Base-by-base conservation (phyloP, 73 alveolate species). In the Symbiodinium natans region DNA sequence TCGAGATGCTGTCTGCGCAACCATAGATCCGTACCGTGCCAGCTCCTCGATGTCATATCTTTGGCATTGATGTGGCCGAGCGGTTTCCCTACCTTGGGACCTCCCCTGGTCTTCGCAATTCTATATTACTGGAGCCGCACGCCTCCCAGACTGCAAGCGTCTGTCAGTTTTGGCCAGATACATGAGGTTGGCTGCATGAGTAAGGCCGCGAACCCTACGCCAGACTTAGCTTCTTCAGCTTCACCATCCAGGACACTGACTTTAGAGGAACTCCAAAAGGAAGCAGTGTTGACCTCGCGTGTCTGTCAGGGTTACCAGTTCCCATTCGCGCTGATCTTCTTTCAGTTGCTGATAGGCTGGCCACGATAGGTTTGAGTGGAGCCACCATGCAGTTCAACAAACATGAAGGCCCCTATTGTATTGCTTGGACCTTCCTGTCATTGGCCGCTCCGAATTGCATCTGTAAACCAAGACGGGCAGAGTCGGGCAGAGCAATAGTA, bases 251-350 rank as follows among this genome's bases (percentile, higher is more conserved):
- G 95, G 95, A 63, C 80, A 13, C n/a, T n/a, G n/a, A n/a, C n/a
- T n/a, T n/a, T n/a, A n/a, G n/a, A n/a, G n/a, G n/a, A n/a, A n/a
- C n/a, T n/a, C n/a, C n/a, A n/a, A n/a, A n/a, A n/a, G n/a, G n/a
- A n/a, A n/a, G n/a, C n/a, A n/a, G n/a, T n/a, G n/a, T n/a, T n/a
- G n/a, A n/a, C n/a, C n/a, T n/a, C n/a, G n/a, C n/a, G n/a, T n/a
- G n/a, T n/a, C 34, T 83, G 34, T 38, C 59, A 93, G 93, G 92
- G 93, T 93, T 93, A 93, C 73, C 99, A 93, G 85, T 82, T 93
- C 85, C 99, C 99, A 39, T 93, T 93, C 71, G 99, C 99, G 86
- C 99, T 93, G 75, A 40, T 93, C 34, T 82, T 93, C 85, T 93
- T 93, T 73, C 92, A 93, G 89, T 46, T 93, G 38, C 87, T 93